A percentile compares a stretch with the other conserved stretches of the same genome.
Evolutionary conservation across 192 early-diverging fungal genomes (phyloP).

Genomic region (Coemansia sp.): DNA sequence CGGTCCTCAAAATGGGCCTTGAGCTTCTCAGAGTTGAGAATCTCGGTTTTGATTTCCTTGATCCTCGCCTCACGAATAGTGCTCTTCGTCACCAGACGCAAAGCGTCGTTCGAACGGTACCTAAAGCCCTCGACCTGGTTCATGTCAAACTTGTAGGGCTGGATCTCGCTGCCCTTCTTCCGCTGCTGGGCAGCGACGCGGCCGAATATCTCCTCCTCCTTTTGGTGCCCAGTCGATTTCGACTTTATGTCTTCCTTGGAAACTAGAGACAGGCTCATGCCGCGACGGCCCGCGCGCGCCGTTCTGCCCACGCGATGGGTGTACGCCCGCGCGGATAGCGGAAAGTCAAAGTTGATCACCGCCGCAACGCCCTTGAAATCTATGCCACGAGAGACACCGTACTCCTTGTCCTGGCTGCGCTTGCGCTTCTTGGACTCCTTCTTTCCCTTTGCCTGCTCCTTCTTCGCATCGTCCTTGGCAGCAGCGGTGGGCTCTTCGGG

Average conservation of each 20-base stretch:
- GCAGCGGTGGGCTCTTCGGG: slow-evolving; percentile 23
- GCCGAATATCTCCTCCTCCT: slow-evolving; percentile 72
- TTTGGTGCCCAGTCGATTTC: slow-evolving; percentile 22
- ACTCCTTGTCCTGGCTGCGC: slow-evolving; percentile 76
- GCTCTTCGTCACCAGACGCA: slow-evolving; percentile 72
- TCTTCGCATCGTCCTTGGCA: slow-evolving; percentile 10
- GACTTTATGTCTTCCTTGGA: slow-evolving; percentile 57
- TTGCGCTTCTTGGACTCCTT: slow-evolving; percentile 51
- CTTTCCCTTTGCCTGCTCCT: slow-evolving; percentile 25
- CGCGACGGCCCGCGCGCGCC: slow-evolving; percentile 86
- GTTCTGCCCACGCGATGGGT: slow-evolving; percentile 95
- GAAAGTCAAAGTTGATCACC: slow-evolving; percentile 99
- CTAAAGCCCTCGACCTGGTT: slow-evolving; percentile 87
- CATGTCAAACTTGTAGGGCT: slow-evolving; percentile 88
- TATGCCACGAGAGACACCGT: slow-evolving; percentile 94
- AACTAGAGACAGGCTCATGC: slow-evolving; percentile 89
- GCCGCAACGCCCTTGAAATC: slow-evolving; percentile 92
- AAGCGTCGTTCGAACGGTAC: slow-evolving; percentile 88
- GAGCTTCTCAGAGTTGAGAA: slow-evolving; percentile 93
- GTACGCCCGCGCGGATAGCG: slow-evolving; percentile 80
- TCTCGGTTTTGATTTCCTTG: slow-evolving; percentile 95
- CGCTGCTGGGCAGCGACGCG: slow-evolving; percentile 76
- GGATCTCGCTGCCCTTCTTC: slow-evolving; percentile 57
- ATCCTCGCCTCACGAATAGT: slow-evolving; percentile 88
- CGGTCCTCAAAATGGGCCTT: slow-evolving; percentile 98